Evolutionary conservation across 1,284 basidiomycete species (phyloP).

Genomic region (Fomitopsis betulina): DNA sequence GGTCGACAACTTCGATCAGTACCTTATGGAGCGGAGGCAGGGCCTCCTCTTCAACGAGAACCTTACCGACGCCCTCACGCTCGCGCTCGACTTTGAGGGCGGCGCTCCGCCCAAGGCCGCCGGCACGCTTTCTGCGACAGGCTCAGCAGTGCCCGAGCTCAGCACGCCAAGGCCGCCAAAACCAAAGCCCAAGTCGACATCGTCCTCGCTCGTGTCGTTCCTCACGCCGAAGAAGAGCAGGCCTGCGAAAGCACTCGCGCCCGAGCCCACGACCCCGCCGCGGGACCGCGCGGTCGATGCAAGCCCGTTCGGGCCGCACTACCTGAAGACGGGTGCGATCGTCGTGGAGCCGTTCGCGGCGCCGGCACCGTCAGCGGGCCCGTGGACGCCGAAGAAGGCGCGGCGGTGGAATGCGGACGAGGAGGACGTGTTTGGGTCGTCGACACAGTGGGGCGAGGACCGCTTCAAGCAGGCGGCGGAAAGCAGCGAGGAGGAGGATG

Average conservation of each 20-base stretch:
- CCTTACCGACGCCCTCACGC: conserved; percentile 82
- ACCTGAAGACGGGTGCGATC: conserved; percentile 72
- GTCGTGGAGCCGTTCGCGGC: conserved; percentile 70
- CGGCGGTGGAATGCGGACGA: conserved; percentile 52
- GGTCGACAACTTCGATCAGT: conserved; percentile 81
- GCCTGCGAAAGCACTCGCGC: conserved; percentile 21
- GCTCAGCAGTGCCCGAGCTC: conserved; percentile 16
- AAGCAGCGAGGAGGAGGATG: conserved; percentile 29
- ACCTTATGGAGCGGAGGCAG: conserved; percentile 80
- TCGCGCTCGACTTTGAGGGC: conserved; percentile 56
- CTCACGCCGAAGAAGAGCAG: conserved; percentile 72
- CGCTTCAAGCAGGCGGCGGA: conserved; percentile 23
- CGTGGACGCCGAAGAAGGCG: conserved; percentile 56
- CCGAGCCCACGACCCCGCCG: conserved; percentile 42
- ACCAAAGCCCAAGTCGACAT: conserved; percentile 47
- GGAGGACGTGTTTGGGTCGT: conserved; percentile 62
- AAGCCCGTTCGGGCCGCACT: conserved; percentile 84
- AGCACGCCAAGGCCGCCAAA: conserved; percentile 33
- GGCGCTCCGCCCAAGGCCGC: conserved; percentile 12
- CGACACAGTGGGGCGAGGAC: conserved; percentile 49
- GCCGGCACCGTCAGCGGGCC: conserved; percentile 50
- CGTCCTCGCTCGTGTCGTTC: conserved; percentile 70
- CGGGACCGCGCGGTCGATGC: conserved; percentile 48
- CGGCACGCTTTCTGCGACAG: conserved; percentile 21
- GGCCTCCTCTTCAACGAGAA: conserved; percentile 93